phyloP scores from a whole-genome alignment of 1,284 basidiomycete species.

The Ganoderma boninense region DNA sequence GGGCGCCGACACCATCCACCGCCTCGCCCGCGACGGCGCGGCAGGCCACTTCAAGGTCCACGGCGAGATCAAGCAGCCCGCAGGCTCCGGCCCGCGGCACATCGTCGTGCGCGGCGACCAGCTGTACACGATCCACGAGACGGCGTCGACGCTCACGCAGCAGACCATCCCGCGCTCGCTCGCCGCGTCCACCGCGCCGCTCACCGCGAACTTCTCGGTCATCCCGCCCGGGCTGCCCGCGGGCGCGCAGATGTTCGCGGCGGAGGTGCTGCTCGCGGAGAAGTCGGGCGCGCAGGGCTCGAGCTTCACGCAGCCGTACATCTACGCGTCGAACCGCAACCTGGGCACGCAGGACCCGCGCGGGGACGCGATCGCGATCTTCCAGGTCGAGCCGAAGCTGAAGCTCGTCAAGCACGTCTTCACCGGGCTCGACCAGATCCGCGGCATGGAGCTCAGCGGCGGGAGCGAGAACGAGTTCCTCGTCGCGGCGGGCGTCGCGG shows the following conservation, averaged over 20 bases:
- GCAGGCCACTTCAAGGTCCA: constrained; percentile 60
- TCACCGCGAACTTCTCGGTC: constrained; percentile 63
- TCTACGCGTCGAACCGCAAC: constrained; percentile 52
- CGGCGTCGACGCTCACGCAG: constrained; percentile 67
- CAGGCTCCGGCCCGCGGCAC: constrained; percentile 73
- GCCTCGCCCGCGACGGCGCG: constrained; percentile 50
- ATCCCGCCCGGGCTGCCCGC: constrained; percentile 60
- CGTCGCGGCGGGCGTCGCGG: constrained; percentile 60
- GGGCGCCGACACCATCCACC: constrained; percentile 74
- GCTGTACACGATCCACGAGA: constrained; percentile 71
- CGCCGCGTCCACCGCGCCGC: constrained; percentile 48
- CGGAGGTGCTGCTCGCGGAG: constrained; percentile 51
- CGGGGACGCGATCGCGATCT: constrained; percentile 49
- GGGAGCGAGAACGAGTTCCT: constrained; percentile 58
- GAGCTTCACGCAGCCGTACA: constrained; percentile 42
- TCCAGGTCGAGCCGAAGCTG: constrained; percentile 37
- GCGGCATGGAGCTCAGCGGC: constrained; percentile 68
- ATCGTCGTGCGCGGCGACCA: constrained; percentile 61
- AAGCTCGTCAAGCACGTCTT: constrained; percentile 60
- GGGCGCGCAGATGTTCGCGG: constrained; percentile 59
- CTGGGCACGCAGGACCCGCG: constrained; percentile 41
- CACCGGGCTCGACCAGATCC: constrained; percentile 68
- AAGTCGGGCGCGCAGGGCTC: constrained; percentile 25
- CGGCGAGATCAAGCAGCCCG: constrained; percentile 68
- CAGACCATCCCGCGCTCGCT: constrained; percentile 62